A percentile compares a stretch with the other conserved stretches of the same genome.
phyloP scores from a whole-genome alignment of 192 early-diverging fungal species.

The Podila horticola region DNA sequence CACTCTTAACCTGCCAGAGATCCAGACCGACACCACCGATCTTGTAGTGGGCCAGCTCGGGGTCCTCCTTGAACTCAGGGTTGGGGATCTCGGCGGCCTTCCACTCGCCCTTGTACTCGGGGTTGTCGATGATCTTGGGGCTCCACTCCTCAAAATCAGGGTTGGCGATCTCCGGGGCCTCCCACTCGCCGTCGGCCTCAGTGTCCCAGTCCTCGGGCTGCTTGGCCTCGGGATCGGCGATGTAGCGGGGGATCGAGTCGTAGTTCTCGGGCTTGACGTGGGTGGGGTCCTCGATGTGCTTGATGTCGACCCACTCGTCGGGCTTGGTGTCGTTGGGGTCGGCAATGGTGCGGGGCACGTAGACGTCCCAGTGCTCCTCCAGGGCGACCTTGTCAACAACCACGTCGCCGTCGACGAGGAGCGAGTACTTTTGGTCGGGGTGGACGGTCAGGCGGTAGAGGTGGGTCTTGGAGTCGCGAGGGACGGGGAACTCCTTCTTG shows the following conservation, averaged over 20 bases:
- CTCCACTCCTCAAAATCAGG: conserved; percentile 86
- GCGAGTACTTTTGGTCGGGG: conserved; percentile 79
- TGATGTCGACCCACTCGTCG: conserved; percentile 88
- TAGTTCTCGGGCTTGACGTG: conserved; percentile 80
- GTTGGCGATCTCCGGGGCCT: conserved; percentile 84
- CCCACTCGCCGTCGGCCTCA: conserved; percentile 96
- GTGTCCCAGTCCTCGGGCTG: conserved; percentile 94
- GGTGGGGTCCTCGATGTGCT: conserved; percentile 76
- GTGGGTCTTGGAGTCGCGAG: conserved; percentile 80
- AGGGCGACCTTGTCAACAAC: conserved; percentile 85
- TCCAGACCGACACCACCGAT: conserved; percentile 89
- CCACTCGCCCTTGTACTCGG: conserved; percentile 93
- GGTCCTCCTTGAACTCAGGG: conserved; percentile 90
- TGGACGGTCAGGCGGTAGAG: conserved; percentile 88
- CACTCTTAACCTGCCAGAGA: conserved; percentile 92
- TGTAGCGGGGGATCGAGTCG: conserved; percentile 79
- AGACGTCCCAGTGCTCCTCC: conserved; percentile 76
- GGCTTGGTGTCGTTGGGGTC: conserved; percentile 90
- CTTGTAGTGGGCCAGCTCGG: conserved; percentile 79
- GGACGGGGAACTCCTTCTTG: conserved; percentile 70
- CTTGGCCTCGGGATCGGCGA: conserved; percentile 80
- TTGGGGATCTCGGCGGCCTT: conserved; percentile 85
- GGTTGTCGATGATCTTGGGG: conserved; percentile 83
- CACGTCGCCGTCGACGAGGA: conserved; percentile 77
- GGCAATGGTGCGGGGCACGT: conserved; percentile 66